Conservation (phyloP, 164 flowering plant species). For the Annona cherimola region DNA sequence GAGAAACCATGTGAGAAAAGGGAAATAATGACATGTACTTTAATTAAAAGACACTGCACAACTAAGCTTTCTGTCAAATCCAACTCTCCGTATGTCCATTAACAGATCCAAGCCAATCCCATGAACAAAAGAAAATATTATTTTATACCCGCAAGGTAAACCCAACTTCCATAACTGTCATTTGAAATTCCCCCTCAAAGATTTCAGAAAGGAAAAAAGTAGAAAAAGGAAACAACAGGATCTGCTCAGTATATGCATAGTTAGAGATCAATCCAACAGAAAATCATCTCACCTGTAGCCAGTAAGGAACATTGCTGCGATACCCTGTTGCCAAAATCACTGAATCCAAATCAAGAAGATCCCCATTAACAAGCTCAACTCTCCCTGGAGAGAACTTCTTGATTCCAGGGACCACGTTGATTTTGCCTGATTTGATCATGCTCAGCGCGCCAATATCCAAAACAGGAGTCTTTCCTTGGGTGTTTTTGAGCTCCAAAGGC, state of each 20-base stretch:
- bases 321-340: slow-evolving; percentile 86
- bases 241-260: not conserved
- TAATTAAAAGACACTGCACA: not conserved
- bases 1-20: not conserved
- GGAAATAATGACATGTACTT: not conserved
- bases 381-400: slow-evolving; percentile 34
- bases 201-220: no score
- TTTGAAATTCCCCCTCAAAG: not conserved
- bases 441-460: slow-evolving; percentile 69
- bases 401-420: slow-evolving; percentile 68
- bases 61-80: slow-evolving; percentile 2
- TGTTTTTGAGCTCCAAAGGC: slow-evolving; percentile 67
- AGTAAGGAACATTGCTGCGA: slow-evolving; percentile 85
- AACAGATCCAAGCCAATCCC: not conserved
- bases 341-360: slow-evolving; percentile 52
- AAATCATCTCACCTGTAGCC: slow-evolving; percentile 61
- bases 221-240: not conserved
- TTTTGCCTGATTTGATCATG: slow-evolving; percentile 65
- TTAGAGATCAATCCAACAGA: not conserved
- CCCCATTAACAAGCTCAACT: slow-evolving; percentile 65
- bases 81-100: not conserved
- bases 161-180: slow-evolving; percentile 5
- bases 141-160: not conserved
- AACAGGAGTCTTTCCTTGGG: slow-evolving; percentile 72
- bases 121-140: not conserved